A percentile compares a stretch with the other conserved stretches of the same genome.
Conservation (phyloP, 805 yeast genomes). For the Candida arabinofermentans region DNA sequence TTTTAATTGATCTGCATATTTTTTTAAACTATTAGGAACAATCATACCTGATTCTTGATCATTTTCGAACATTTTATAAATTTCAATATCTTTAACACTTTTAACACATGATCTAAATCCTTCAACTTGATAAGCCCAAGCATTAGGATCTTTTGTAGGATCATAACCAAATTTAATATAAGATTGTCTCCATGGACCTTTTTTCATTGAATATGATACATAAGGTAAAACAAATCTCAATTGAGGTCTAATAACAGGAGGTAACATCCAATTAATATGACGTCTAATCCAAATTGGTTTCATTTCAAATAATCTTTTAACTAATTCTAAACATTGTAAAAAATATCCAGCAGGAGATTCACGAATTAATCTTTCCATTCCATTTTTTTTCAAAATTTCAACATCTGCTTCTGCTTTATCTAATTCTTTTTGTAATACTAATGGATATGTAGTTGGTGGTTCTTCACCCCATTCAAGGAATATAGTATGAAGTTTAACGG, state of each 20-base stretch:
- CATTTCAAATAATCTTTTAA: constrained; percentile 49
- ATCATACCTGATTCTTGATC: constrained; percentile 23
- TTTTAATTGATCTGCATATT: constrained; percentile 16
- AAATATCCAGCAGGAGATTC: constrained; percentile 32
- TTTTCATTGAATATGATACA: constrained; percentile 73
- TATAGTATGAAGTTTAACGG: constrained; percentile 50
- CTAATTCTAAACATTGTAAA: constrained; percentile 40
- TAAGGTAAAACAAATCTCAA: constrained; percentile 79
- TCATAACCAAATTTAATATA: constrained; percentile 76
- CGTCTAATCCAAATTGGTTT: constrained; percentile 87
- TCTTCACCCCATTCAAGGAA: constrained; percentile 46
- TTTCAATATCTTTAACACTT: constrained; percentile 21
- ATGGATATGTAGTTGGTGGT: constrained; percentile 48
- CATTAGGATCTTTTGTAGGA: constrained; percentile 54
- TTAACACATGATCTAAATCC: constrained; percentile 54
- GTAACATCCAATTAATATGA: constrained; percentile 57
- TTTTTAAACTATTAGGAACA: constrained; percentile 24
- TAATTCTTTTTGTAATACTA: constrained; percentile 44
- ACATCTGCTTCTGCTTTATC: constrained; percentile 33
- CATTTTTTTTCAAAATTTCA: constrained; percentile 25
- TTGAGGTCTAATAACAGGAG: constrained; percentile 39
- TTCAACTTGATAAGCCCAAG: constrained; percentile 76
- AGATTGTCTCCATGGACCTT: constrained; percentile 94
- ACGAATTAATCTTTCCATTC: constrained; percentile 20
- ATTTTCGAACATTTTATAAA: constrained; percentile 19